phyloP scores from a whole-genome alignment of 179 eudicot genomes.

The Heliamphora pulchella region DNA sequence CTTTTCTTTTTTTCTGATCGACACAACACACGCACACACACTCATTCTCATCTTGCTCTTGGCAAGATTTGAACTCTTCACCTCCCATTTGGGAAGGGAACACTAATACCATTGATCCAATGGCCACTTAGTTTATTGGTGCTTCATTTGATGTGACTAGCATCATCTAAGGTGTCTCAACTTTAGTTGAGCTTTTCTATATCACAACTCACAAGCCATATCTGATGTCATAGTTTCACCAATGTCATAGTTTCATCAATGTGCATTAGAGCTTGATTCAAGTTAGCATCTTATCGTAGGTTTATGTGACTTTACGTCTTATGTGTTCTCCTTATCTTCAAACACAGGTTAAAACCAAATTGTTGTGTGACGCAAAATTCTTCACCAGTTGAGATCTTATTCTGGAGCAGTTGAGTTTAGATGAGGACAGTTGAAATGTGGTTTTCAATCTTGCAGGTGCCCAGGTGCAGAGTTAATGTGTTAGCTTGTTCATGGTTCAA shows the following conservation, averaged over 20 bases:
- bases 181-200: neutral
- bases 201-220: too few relatives aligned
- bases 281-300: neutral
- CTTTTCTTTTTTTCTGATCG: too few relatives aligned
- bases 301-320: neutral
- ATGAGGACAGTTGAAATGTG: conserved; percentile 72
- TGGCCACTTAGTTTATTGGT: too few relatives aligned
- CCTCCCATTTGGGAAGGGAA: too few relatives aligned
- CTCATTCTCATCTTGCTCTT: too few relatives aligned
- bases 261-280: conserved; percentile 9
- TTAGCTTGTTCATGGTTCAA: conserved; percentile 55
- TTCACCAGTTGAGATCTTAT: conserved; percentile 1
- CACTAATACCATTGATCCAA: too few relatives aligned
- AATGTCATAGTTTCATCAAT: neutral
- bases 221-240: too few relatives aligned
- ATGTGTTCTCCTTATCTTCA: neutral
- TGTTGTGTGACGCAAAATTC: conserved; percentile 6
- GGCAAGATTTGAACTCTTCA: too few relatives aligned
- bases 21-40: too few relatives aligned
- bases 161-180: neutral
- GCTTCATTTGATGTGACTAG: too few relatives aligned
- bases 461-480: conserved; percentile 47
- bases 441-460: conserved; percentile 51
- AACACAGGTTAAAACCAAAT: conserved; percentile 25
- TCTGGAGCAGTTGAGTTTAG: conserved; percentile 19